Conservation (phyloP, 768 basidiomycete genomes). For the Neoboletus magnificus region DNA sequence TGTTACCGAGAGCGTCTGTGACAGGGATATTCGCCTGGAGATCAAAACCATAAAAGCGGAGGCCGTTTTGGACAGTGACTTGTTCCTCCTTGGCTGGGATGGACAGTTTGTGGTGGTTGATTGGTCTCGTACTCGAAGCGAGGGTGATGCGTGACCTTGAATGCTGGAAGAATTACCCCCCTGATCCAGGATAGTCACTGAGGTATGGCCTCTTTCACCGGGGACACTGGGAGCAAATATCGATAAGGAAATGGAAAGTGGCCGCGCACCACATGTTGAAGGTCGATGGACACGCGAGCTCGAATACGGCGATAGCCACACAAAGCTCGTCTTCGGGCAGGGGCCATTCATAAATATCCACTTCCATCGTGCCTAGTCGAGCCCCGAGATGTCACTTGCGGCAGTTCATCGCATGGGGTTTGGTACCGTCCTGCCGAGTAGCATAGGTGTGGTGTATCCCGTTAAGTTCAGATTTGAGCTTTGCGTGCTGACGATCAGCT, state of each 20-base stretch:
- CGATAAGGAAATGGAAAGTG: conserved; percentile 30
- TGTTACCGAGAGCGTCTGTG: conserved; percentile 6
- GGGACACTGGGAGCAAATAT: conserved; percentile 25
- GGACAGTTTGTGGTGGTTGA: neutral
- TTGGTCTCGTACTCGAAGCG: conserved; percentile 36
- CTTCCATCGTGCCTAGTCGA: conserved; percentile 17
- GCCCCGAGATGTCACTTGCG: conserved; percentile 25
- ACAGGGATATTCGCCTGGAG: conserved; percentile 4
- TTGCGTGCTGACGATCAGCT: conserved; percentile 9
- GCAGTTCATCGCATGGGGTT: neutral
- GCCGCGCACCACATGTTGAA: conserved; percentile 38
- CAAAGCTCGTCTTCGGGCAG: conserved; percentile 29
- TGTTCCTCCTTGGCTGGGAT: conserved; percentile 15
- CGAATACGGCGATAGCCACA: conserved; percentile 37
- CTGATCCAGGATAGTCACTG: neutral
- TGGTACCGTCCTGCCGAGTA: too few relatives aligned
- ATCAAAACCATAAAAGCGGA: conserved; percentile 32
- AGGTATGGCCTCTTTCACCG: neutral
- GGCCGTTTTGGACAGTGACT: conserved; percentile 30
- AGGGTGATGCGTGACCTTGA: conserved; percentile 30
- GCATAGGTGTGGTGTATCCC: neutral
- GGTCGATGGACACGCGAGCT: conserved; percentile 34
- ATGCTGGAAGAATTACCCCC: neutral
- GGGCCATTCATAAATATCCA: conserved; percentile 45
- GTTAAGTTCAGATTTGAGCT: neutral